Conservation (phyloP, 208 protist genomes). For the Crithidia sp. region DNA sequence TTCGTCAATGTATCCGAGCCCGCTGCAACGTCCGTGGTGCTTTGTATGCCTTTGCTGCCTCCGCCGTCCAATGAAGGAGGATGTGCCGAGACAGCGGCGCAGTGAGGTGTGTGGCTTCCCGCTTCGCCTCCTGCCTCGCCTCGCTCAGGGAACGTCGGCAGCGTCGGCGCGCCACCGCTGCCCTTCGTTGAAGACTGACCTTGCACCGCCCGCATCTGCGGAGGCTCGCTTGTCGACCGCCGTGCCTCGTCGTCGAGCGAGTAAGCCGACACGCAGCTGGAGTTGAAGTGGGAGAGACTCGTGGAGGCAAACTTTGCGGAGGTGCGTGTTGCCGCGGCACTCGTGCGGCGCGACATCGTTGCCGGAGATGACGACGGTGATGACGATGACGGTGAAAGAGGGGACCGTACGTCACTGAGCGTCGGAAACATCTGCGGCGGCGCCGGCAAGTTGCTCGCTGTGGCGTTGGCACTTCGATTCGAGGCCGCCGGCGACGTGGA, state of each 20-base stretch:
- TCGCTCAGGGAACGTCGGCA: background rate
- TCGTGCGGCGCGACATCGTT: background rate
- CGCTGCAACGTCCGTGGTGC: background rate
- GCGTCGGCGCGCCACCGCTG: background rate
- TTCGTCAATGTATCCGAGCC: background rate
- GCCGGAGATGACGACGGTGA: slow-evolving; percentile 7
- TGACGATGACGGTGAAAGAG: slow-evolving; percentile 10
- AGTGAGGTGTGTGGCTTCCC: background rate
- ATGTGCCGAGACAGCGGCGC: background rate
- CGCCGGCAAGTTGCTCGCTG: background rate
- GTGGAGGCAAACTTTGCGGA: background rate
- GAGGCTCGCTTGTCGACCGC: background rate
- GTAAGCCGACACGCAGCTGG: slow-evolving; percentile 3
- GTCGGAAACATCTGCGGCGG: background rate
- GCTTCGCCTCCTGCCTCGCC: background rate
- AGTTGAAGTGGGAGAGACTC: slow-evolving; percentile 11
- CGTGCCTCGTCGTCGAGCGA: slow-evolving; percentile 10
- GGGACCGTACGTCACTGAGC: slow-evolving; percentile 10
- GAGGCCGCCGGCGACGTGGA: background rate
- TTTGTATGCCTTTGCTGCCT: background rate
- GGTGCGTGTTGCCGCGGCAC: background rate
- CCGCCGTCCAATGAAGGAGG: background rate
- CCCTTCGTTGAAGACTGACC: background rate
- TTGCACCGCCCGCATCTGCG: background rate
- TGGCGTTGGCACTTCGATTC: background rate